Conservation (phyloP, 1,139 yeast species). For the Zygotorulaspora mrakii region DNA sequence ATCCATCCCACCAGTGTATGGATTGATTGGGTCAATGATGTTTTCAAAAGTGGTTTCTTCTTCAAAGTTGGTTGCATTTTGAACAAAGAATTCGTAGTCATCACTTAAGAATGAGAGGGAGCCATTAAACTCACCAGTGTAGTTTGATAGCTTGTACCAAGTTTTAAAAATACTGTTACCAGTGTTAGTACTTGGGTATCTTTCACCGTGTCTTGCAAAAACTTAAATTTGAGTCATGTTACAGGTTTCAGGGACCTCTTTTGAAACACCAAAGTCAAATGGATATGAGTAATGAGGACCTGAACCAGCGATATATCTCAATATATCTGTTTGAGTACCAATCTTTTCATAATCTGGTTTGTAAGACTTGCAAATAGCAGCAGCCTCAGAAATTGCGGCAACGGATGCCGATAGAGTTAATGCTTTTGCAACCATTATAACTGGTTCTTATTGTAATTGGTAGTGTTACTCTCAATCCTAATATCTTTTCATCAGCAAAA, state of each 20-base stretch:
- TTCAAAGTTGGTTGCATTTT: constrained; percentile 29
- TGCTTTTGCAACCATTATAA: neutral
- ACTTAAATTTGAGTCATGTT: constrained; percentile 60
- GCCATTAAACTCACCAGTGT: constrained; percentile 31
- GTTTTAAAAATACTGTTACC: constrained; percentile 28
- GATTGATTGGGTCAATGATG: constrained; percentile 19
- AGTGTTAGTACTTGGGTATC: constrained; percentile 50
- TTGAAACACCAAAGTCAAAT: constrained; percentile 17
- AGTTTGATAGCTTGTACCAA: constrained; percentile 31
- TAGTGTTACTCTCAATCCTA: neutral
- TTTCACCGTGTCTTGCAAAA: constrained; percentile 67
- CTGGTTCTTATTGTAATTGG: neutral
- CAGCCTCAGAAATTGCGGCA: neutral
- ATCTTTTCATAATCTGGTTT: constrained; percentile 6
- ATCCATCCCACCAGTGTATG: constrained; percentile 21
- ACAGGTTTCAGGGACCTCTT: constrained; percentile 39
- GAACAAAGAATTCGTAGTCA: constrained; percentile 37
- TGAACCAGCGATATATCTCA: constrained; percentile 22
- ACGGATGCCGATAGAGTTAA: neutral
- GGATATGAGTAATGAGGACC: constrained; percentile 25
- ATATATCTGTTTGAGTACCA: constrained; percentile 20
- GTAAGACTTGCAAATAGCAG: neutral
- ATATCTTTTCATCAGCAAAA: neutral
- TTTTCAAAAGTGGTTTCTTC: constrained; percentile 23
- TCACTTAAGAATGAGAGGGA: constrained; percentile 39